Base-by-base conservation (phyloP, 2,329 filamentous ascomycete genomes). In the Bipolaris gigantea region DNA sequence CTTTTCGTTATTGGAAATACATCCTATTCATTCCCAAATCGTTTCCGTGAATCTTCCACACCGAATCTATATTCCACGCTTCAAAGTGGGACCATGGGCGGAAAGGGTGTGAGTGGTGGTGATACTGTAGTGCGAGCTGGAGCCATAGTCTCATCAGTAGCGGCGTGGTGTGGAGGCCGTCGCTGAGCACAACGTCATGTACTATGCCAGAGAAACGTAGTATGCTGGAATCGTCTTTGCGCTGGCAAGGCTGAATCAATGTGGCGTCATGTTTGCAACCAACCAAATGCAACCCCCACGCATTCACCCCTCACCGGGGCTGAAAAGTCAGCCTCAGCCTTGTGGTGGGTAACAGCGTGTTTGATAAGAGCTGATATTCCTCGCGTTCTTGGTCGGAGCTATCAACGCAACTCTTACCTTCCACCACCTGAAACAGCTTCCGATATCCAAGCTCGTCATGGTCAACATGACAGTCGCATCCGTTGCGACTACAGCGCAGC, bases 231-330 rank as follows among this genome's bases (percentile, higher is more conserved):
- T 11, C 9, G 16, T n/a, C 7, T 8, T 2, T 18, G 32, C 21
- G 19, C 13, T 46, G 19, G 32, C 16, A 35, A 49, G 38, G 47
- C 38, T 49, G 47, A 35, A 35, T 3, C 4, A 6, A 35, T 27
- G 13, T 43, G 21, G 27, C 35, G 33, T 18, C 18, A 34, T 13
- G 23, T 6, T 50, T 8, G 10, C 27, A 45, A 10, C 52, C 52
- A 54, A 54, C 47, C 35, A 54, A 41, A 35, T 46, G 25, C 47
- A 8, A 30, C 33, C 41, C 41, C 41, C 52, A 50, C 41, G 10
- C 15, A 16, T 15, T 33, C 33, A 36, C 23, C 13, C 27, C 46
- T 39, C 41, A 21, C 36, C 34, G 46, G 35, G 34, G 27, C n/a
- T 11, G 5, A 41, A 36, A n/a, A n/a, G 18, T 36, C n/a, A 7